phyloP scores from a whole-genome alignment of 768 basidiomycete species.

The Hygrophorus pudorinus region DNA sequence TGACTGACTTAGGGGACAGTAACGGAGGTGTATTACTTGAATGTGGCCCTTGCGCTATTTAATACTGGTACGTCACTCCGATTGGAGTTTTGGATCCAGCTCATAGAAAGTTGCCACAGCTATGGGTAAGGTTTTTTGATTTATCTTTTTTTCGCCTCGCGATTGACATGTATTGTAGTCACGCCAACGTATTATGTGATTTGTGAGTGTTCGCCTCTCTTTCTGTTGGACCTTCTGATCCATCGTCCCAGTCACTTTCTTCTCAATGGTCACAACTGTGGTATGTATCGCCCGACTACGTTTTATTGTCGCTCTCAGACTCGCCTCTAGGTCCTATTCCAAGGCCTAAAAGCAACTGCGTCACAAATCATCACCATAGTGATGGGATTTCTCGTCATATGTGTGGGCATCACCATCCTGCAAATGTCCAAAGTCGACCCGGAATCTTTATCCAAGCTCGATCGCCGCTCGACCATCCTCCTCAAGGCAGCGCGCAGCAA shows the following conservation, averaged over 20 bases:
- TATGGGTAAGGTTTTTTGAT: constrained; percentile 40
- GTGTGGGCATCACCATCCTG: constrained; percentile 86
- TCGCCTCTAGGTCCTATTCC: constrained; percentile 60
- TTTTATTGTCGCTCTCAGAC: background rate
- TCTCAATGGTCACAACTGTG: constrained; percentile 75
- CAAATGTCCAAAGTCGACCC: constrained; percentile 97
- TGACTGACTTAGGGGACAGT: constrained; percentile 32
- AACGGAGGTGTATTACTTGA: constrained; percentile 90
- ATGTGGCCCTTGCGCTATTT: constrained; percentile 91
- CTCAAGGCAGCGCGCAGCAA: constrained; percentile 74
- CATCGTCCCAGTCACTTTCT: constrained; percentile 56
- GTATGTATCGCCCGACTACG: constrained; percentile 26
- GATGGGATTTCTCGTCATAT: constrained; percentile 86
- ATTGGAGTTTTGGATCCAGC: constrained; percentile 1
- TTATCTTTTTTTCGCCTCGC: constrained; percentile 4
- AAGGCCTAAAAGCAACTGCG: constrained; percentile 74
- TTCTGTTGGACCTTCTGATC: background rate
- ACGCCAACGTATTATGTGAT: constrained; percentile 85
- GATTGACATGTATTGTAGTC: constrained; percentile 33
- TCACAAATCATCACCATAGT: constrained; percentile 83
- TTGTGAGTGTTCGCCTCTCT: constrained; percentile 34
- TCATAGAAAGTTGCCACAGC: constrained; percentile 26
- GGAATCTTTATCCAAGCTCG: constrained; percentile 62
- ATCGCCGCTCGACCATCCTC: constrained; percentile 82
- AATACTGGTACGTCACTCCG: constrained; percentile 59